Evolutionary conservation across 2,329 filamentous ascomycete species (phyloP).

Genomic region (Alternaria tenuissima): DNA sequence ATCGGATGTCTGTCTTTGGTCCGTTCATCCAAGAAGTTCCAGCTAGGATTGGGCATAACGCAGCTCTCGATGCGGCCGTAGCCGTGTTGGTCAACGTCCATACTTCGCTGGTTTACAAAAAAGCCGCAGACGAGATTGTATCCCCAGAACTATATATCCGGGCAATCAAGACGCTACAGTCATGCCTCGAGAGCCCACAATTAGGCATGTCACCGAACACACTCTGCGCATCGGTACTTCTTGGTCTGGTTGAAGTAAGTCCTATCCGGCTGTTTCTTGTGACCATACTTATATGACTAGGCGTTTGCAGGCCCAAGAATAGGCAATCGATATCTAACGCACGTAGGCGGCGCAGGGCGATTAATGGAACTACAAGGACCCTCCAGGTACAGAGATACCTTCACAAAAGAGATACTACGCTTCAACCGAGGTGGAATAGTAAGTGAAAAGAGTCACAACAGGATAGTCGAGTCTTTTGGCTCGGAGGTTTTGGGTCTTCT

Average conservation of each 20-base stretch:
- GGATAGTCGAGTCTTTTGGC: neutral
- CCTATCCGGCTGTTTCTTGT: neutral
- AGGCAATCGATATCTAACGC: slow-evolving; percentile 43
- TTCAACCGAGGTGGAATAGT: slow-evolving; percentile 46
- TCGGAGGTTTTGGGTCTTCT: neutral
- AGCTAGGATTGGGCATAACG: slow-evolving; percentile 40
- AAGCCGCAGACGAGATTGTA: slow-evolving; percentile 32
- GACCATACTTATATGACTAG: slow-evolving; percentile 17
- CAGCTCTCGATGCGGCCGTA: slow-evolving; percentile 43
- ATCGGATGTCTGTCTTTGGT: slow-evolving; percentile 43
- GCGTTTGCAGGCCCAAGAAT: slow-evolving; percentile 42
- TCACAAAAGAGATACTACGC: slow-evolving; percentile 42
- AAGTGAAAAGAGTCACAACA: slow-evolving; percentile 11
- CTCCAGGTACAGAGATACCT: slow-evolving; percentile 33
- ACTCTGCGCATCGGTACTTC: slow-evolving; percentile 44
- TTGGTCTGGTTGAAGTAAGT: slow-evolving; percentile 44
- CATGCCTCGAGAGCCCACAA: slow-evolving; percentile 37
- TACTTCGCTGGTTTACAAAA: slow-evolving; percentile 36
- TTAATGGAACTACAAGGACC: slow-evolving; percentile 46
- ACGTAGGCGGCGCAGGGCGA: slow-evolving; percentile 45
- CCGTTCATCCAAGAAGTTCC: slow-evolving; percentile 44
- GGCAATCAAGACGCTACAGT: slow-evolving; percentile 42
- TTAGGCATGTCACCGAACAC: slow-evolving; percentile 45
- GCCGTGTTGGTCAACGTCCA: slow-evolving; percentile 42
- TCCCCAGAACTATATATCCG: slow-evolving; percentile 39